Evolutionary conservation across 1,139 yeast species (phyloP), one percentile per base, ranked within the genome.

Genomic region (Hyphopichia wangnamkhiaoensis): DNA sequence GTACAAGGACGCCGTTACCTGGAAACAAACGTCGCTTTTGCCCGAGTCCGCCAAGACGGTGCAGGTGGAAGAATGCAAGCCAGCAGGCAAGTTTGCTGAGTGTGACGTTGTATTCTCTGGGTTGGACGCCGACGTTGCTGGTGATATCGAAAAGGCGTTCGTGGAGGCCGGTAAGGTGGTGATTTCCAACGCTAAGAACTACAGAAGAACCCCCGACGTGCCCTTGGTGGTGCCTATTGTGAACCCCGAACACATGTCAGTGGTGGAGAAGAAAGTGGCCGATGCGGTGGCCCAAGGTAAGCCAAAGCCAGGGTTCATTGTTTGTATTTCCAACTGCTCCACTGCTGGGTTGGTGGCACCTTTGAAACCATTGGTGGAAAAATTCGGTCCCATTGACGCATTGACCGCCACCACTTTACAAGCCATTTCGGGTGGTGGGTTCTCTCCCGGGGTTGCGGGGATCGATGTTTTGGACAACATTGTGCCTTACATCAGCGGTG

Each of bases 331-430:
- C 43, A 93, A 93, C 74, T 93, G 99, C 70, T 90, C 98, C 33
- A 93, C 99, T 34, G 98, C 98, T 10, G 98, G 98, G 37, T 76
- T 93, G 46, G 98, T 93, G 28, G 97, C 97, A 10, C 98, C 98
- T 33, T 74, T 93, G 61, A 89, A 88, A 61, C 98, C 98, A 14
- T 75, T 93, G 54, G 88, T 85, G 35, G 95, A 90, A 42, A 66
- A 73, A 41, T 91, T 86, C 58, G 98, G 98, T 36, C 96, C 97
- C 37, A 79, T 93, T 45, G 91, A 88, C 45, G 77, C 84, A 24
- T 77, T 91, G 54, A 84, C 96, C 25, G 81, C 96, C 38, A 90
- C 98, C 42, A 93, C 98, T 14, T 68, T 93, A 65, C 99, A 93
- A 65, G 98, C 98, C 33, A 88, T 93, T 48, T 90, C 98, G 7